A percentile compares a stretch with the other conserved stretches of the same genome.
Conservation (phyloP, 2,329 filamentous ascomycete species). For the Apiospora saccharicola region DNA sequence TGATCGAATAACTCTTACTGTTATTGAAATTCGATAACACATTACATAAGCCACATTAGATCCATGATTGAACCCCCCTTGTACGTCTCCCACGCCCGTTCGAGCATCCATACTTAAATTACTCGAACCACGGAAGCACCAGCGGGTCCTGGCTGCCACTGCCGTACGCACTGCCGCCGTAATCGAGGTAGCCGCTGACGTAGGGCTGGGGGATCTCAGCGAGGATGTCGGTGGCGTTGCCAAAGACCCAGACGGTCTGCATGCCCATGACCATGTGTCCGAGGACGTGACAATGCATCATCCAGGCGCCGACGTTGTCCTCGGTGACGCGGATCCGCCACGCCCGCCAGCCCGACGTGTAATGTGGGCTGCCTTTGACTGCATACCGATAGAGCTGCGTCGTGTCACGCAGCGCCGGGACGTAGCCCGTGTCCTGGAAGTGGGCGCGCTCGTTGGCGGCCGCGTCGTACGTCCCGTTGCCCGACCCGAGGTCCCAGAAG, state of each 20-base stretch:
- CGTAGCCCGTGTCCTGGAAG: conserved; percentile 39
- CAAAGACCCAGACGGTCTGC: conserved; percentile 52
- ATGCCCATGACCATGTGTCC: conserved; percentile 67
- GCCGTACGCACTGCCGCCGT: conserved; percentile 55
- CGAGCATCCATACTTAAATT: not conserved
- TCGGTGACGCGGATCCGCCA: conserved; percentile 59
- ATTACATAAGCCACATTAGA: not conserved
- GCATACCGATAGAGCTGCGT: conserved; percentile 65
- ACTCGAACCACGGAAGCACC: conserved; percentile 30
- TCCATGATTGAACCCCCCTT: no score
- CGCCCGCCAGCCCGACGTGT: conserved; percentile 63
- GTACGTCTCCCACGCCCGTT: no score
- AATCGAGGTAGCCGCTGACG: conserved; percentile 50
- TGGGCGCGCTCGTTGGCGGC: conserved; percentile 52
- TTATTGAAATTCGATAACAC: not conserved
- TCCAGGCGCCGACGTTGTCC: conserved; percentile 64
- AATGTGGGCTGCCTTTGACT: conserved; percentile 46
- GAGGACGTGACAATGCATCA: conserved; percentile 67
- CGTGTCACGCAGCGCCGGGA: conserved; percentile 51
- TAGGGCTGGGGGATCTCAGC: conserved; percentile 44
- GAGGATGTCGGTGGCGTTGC: conserved; percentile 46
- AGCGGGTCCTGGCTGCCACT: conserved; percentile 46
- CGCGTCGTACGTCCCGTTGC: conserved; percentile 60
- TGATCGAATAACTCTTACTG: no score
- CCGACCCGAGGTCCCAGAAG: conserved; percentile 60